Percentiles rank a stretch among this genome's conserved stretches.
Conservation (phyloP, 2,329 filamentous ascomycete genomes). For the Pseudogymnoascus sp. region DNA sequence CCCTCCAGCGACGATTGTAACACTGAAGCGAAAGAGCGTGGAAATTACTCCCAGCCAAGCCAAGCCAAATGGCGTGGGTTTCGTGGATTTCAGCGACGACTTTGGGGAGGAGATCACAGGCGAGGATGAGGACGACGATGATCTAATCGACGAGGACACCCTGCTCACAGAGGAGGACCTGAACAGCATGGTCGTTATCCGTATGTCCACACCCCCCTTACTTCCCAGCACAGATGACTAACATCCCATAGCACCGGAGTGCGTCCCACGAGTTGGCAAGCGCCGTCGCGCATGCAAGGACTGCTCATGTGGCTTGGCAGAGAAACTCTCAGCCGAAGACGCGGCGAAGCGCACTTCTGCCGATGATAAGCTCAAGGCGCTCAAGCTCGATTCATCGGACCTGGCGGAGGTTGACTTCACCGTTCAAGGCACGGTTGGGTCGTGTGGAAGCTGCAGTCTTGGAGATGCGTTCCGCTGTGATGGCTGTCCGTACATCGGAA, state of each 20-base stretch:
- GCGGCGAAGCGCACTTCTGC: conserved; percentile 54
- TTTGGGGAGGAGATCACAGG: conserved; percentile 43
- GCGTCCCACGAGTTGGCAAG: conserved; percentile 78
- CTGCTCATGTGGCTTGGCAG: conserved; percentile 87
- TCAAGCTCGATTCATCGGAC: conserved; percentile 69
- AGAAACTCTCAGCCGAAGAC: conserved; percentile 81
- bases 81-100: conserved; percentile 60
- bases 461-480: conserved; percentile 81
- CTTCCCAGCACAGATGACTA: conserved; percentile 9
- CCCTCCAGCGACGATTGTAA: conserved; percentile 27
- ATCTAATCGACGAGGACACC: conserved; percentile 84
- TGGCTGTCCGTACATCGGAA: conserved; percentile 74
- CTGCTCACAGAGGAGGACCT: conserved; percentile 81
- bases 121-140: conserved; percentile 60
- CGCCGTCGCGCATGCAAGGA: conserved; percentile 93
- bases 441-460: conserved; percentile 86
- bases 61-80: conserved; percentile 51
- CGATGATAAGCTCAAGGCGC: conserved; percentile 52
- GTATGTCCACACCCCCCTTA: conserved; percentile 45
- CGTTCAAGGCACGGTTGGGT: conserved; percentile 91
- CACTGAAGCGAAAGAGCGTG: conserved; percentile 22
- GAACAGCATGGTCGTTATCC: conserved; percentile 65
- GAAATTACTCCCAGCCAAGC: conserved; percentile 16
- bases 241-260: conserved; percentile 59
- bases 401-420: conserved; percentile 91